A percentile compares a stretch with the other conserved stretches of the same genome.
phyloP scores from a whole-genome alignment of 2,329 filamentous ascomycete species.

The Fusarium coicis region DNA sequence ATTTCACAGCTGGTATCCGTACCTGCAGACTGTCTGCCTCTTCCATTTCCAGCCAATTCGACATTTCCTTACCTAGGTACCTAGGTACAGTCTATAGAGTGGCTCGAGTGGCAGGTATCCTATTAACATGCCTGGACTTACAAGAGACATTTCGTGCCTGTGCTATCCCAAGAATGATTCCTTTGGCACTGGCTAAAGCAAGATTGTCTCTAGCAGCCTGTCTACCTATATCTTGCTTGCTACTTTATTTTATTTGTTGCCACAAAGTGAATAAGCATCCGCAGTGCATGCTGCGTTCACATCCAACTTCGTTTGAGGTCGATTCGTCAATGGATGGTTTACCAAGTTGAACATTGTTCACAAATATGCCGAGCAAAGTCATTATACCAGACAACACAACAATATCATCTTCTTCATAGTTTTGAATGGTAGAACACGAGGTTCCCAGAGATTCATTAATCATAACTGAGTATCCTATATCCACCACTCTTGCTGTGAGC shows the following conservation, averaged over 20 bases:
- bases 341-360: background rate
- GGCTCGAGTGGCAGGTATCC: background rate
- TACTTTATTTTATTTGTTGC: background rate
- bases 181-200: background rate
- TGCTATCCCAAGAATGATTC: background rate
- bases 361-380: background rate
- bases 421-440: slow-evolving; percentile 29
- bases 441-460: slow-evolving; percentile 40
- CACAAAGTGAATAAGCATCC: background rate
- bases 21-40: slow-evolving; percentile 1
- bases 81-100: background rate
- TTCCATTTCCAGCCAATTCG: background rate
- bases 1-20: background rate
- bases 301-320: background rate
- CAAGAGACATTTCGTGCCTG: background rate
- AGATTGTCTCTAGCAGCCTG: background rate
- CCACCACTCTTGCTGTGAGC: slow-evolving; percentile 28
- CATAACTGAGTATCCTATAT: slow-evolving; percentile 35
- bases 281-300: background rate
- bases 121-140: background rate
- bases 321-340: background rate
- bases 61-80: background rate
- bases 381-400: background rate
- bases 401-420: background rate
- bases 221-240: background rate